Evolutionary conservation across 768 basidiomycete genomes (phyloP).

Genomic region (Coprinopsis marcescibilis): DNA sequence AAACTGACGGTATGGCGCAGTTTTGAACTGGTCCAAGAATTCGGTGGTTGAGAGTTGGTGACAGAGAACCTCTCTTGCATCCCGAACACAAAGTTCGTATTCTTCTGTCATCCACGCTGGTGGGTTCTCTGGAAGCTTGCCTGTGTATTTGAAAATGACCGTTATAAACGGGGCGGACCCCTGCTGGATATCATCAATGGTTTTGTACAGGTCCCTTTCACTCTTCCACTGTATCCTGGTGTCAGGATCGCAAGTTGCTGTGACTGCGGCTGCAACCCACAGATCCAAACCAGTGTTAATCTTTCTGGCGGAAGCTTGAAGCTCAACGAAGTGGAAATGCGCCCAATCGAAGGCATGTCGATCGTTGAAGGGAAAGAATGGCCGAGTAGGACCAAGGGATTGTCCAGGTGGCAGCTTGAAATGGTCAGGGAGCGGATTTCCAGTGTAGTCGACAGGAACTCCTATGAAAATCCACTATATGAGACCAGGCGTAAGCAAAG

Average conservation of each 20-base stretch:
- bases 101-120: conserved; percentile 25
- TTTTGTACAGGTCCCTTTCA: conserved; percentile 9
- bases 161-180: conserved; percentile 15
- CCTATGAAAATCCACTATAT: no score
- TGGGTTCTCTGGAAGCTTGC: conserved; percentile 11
- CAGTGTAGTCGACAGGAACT: no score
- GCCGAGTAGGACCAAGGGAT: no score
- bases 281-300: conserved; percentile 17
- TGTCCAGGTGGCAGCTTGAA: no score
- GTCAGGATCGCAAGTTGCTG: conserved; percentile 1
- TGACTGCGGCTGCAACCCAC: conserved; percentile 14
- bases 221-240: conserved; percentile 8
- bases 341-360: no score
- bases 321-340: no score
- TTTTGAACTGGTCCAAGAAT: conserved; percentile 24
- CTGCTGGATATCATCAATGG: conserved; percentile 14
- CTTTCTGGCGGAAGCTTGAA: no score
- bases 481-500: no score
- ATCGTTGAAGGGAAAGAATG: no score
- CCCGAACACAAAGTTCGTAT: conserved; percentile 19
- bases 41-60: conserved; percentile 17
- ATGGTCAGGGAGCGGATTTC: no score
- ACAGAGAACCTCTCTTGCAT: conserved; percentile 13
- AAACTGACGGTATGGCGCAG: conserved; percentile 22
- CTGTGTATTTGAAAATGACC: conserved; percentile 13